Evolutionary conservation across 2,329 filamentous ascomycete genomes (phyloP), one percentile per base, ranked within the genome.

Genomic region (Madurella mycetomatis): DNA sequence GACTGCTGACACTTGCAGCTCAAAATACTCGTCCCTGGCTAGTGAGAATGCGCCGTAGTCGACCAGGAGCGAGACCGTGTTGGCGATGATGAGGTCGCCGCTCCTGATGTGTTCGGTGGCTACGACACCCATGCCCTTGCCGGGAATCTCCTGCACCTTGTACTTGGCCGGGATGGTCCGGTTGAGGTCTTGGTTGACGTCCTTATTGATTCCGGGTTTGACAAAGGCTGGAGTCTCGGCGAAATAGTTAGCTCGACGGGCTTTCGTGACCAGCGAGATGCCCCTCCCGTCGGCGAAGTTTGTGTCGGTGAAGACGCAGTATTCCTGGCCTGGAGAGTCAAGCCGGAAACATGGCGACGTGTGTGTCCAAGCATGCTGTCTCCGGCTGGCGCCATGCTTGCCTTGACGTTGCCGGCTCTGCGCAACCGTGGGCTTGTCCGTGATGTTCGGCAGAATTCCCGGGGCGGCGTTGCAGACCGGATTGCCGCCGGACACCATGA

Each of bases 91-190:
- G 43, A 65, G 61, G 47, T 73, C 71, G 39, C 72, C 72, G 32
- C 70, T 63, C 31, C 59, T 54, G 57, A 74, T 68, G 56, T 61
- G 63, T 32, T 60, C 51, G 4, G 58, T 67, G 11, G 72, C 72
- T 7, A 73, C 64, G 5, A 73, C 58, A 30, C 72, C 72, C 55
- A 68, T 66, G 40, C 67, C 72, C 56, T 73, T 75, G 31, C 71
- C 71, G 8, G 69, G 68, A 32, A 75, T 65, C 9, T 65, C 64
- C 19, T 66, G 65, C n/a, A 73, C 64, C 43, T 65, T 59, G 62
- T 69, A 73, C 41, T 61, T 66, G 39, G 60, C 49, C 25, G 60
- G 62, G 9, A 31, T 49, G 34, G 52, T 61, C 15, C 51, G 56
- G 51, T 65, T 59, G 43, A 67, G 55, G 43, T 68, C 66, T 31